Evolutionary conservation across 2,329 filamentous ascomycete species (phyloP), one percentile per base, ranked within the genome.

Genomic region (Aspergillus sp.): DNA sequence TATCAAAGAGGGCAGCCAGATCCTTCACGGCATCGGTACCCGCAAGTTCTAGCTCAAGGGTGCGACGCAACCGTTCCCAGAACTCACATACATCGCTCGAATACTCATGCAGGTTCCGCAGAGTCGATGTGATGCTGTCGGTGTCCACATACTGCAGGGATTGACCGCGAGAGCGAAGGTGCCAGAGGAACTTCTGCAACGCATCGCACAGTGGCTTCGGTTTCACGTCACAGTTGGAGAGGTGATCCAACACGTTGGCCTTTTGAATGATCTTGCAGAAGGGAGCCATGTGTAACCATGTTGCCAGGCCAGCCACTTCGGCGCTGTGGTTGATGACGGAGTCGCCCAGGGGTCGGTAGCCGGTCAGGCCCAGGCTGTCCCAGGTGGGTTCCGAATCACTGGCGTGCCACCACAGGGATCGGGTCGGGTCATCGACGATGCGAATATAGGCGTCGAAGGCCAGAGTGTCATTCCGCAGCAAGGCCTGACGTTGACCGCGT

Each of bases 401-500:
- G 29, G 74, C 69, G 62, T 85, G 82, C 71, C 83, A 84, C 82
- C 83, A 86, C 29, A 86, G 69, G 43, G 81, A 82, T 32, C 78
- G 73, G 0, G 83, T 86, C 2, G 82, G 77, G 58, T 87, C 84
- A 20, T 86, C 67, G 47, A 87, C 71, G 40, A 84, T 75, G 16
- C 82, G 80, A 53, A 87, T 81, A 62, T 86, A 86, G 1, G 78
- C 81, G 54, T 81, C 82, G 56, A 87, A 84, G 0, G 81, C 78
- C 41, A 87, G 76, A 36, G 81, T 84, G 61, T 87, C 84, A 56
- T 84, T 75, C 31, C 78, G 81, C 17, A 87, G 72, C 7, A 87
- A 71, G 9, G 84, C 78, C 62, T 83, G 78, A 31, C 82, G 78
- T 61, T 85, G 81, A 29, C 77, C 76, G 49, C 78, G 80, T 53